Base-by-base conservation (phyloP, 2,329 filamentous ascomycete species). In the Biscogniauxia sp. region DNA sequence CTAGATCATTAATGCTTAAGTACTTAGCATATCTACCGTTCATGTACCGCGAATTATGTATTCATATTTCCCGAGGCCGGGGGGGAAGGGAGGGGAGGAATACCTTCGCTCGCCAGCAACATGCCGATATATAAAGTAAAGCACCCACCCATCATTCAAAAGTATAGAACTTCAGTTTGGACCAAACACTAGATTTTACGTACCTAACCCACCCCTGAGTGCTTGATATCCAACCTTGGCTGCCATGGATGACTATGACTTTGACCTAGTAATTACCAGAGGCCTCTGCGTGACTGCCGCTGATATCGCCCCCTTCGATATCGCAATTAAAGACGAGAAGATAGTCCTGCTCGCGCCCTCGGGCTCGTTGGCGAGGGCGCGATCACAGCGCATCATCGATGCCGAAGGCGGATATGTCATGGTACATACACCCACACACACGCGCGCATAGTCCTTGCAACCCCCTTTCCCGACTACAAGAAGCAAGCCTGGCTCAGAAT, bases 341-440 rank as follows among this genome's bases (percentile, higher is more conserved):
- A 77, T 80, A 54, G 73, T 66, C 2, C 63, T 78, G 8, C 67
- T 79, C 11, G 77, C 77, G 1, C 75, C 78, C 5, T 74, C 75
- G 0, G 72, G 75, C 3, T 71, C 73, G 0, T 68, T 79, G 51
- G 64, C 61, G 3, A 62, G 57, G 11, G 70, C 68, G 1, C 62
- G 64, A 15, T 66, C 76, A 5, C 69, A 67, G 41, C 66, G 66
- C n/a, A 56, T 76, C 1, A 78, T 79, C 54, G 76, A 79, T 58
- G 77, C 77, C 1, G 73, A 79, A 60, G 77, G 77, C 15, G 78
- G 73, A 26, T 79, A 76, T 69, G 74, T 80, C 11, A 79, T 75
- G 72, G 74, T 73, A 62, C 26, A 61, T 41, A 20, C 20, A n/a
- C 15, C 1, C 17, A 61, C 49, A 20, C 20, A n/a, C 15, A 6